Base-by-base conservation (phyloP, 306 rosid genomes). In the Senna siamea region DNA sequence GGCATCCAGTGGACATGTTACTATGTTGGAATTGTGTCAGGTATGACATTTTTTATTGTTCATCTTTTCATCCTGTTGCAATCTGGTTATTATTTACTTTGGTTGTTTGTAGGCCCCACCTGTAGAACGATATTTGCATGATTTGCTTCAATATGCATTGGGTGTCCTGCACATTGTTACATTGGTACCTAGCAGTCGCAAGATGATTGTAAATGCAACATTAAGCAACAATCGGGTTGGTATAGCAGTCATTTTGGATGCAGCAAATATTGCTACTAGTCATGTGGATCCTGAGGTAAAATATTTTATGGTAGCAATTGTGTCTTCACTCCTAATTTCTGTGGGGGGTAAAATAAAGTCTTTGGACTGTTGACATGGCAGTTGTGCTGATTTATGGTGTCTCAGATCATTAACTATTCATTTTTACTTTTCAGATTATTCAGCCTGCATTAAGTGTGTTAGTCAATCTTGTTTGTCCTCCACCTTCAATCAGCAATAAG, bases 1-100 rank as follows among this genome's bases (percentile, higher is more conserved):
- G 87, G 71, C 83, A 40, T 85, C 34, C 76, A 95, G 86, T 74
- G 99, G 99, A 23, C 98, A 95, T 81, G 77, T 85, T 72, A 95
- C 89, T 6, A 88, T 95, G 98, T 69, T 95, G 86, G 99, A 95
- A 75, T 77, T 95, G 77, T 95, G 99, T 80, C 99, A 95, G 99
- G 99, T 95, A 85, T 76, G 60, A 13, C 23, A 61, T 57, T 9
- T 9, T 78, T 38, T 35, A 57, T 54, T 73, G 43, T 26, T 14
- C 46, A 15, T 10, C 28, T 72, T 48, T 9, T 58, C n/a, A 28
- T 5, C 40, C 20, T 44, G 22, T 54, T 75, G 48, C 72, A 69
- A 37, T 71, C 35, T 50, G 34, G 55, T 54, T 71, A 23, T 37
- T 46, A 55, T 19, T 44, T 14, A 43, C 43, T 50, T 78, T 82